Evolutionary conservation across 352 stramenopile species (phyloP), one percentile per base, ranked within the genome.

Genomic region (Phytopythium aichiense): DNA sequence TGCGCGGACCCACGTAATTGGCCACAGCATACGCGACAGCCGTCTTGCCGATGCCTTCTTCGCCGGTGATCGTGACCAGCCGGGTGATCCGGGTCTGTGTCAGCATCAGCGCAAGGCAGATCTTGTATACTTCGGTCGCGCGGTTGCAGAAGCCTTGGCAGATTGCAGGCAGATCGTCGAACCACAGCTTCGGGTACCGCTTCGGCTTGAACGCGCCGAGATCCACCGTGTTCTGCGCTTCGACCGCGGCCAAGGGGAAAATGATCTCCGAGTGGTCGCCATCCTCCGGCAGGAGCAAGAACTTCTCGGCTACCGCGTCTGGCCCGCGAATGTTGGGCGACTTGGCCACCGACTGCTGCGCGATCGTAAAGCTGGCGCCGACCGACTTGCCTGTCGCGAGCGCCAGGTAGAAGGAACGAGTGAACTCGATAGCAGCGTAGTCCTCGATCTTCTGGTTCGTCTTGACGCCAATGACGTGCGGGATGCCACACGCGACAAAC

Each of bases 381-480:
- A 94, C 81, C 1, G 77, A 81, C 60, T 94, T 92, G 22, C 85
- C 85, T 0, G 79, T 91, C 13, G 82, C 85, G 15, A 94, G 67
- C 15, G 82, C 85, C 54, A 91, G 57, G 62, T 94, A 94, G 58
- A 94, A 94, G 7, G 84, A 88, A 12, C 84, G 74, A 22, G 85
- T 94, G 67, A 96, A 96, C 48, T 88, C 81, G 43, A 92, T 92
- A 23, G 86, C 86, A 7, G 88, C 88, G 53, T 88, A 87, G 58
- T 96, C 88, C 74, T 93, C 84, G 40, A 97, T 91, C 66, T 94
- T 91, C 67, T 91, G 72, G 63, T 89, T 88, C 4, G 74, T 79
- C 38, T 84, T 87, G 20, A 98, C 89, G 23, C 88, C 90, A 68
- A 98, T 94, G 15, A 98, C 91, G 62, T 98, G 91, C 13, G 88